Conservation (phyloP, 495 filamentous ascomycete species). For the Hypomontagnella monticulosa region DNA sequence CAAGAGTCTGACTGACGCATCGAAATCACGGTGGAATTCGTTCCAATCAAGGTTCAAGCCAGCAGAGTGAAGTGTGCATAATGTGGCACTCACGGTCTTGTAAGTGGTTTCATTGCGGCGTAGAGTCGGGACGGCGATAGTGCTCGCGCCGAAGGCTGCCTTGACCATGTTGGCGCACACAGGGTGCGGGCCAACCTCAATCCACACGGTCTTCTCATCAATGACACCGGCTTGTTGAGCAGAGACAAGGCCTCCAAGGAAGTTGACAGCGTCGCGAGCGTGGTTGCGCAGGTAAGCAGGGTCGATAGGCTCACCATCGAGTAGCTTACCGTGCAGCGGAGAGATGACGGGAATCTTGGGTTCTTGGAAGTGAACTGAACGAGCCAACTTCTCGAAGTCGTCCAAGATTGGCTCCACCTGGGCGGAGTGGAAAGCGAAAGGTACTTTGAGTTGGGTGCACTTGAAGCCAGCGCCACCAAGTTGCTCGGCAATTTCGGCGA, state of each 20-base stretch:
- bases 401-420: constrained; percentile 82
- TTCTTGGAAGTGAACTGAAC: constrained; percentile 65
- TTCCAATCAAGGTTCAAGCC: constrained; percentile 79
- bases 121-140: constrained; percentile 66
- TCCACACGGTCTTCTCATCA: constrained; percentile 65
- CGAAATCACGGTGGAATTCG: constrained; percentile 80
- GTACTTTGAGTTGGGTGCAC: constrained; percentile 73
- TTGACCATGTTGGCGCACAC: constrained; percentile 76
- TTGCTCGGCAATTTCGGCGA: constrained; percentile 66
- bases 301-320: constrained; percentile 66
- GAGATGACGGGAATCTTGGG: constrained; percentile 78
- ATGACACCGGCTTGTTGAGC: constrained; percentile 61
- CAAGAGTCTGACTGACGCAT: constrained; percentile 66
- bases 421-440: constrained; percentile 83
- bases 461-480: constrained; percentile 69
- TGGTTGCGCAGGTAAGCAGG: constrained; percentile 71
- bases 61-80: constrained; percentile 68
- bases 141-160: constrained; percentile 66
- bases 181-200: constrained; percentile 77
- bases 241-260: constrained; percentile 69
- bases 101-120: constrained; percentile 66
- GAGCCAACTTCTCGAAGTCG: constrained; percentile 68
- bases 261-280: constrained; percentile 77
- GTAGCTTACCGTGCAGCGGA: constrained; percentile 69
- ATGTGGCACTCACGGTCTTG: constrained; percentile 68